phyloP scores from a whole-genome alignment of 495 filamentous ascomycete genomes.

The Penicillium turbatum region DNA sequence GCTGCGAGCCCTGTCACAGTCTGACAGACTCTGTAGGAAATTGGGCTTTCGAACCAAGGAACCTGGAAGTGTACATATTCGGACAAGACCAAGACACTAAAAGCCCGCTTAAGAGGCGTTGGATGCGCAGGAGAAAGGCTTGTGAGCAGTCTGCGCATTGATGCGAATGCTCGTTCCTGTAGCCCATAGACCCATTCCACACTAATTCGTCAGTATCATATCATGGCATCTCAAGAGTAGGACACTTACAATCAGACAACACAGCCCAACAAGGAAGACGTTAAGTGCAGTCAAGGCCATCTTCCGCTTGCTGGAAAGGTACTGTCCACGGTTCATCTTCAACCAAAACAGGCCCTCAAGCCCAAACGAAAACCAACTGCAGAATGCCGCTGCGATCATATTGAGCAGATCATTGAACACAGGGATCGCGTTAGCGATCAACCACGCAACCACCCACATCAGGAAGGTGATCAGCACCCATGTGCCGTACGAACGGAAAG shows the following conservation, averaged over 20 bases:
- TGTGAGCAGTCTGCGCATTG: constrained; percentile 1
- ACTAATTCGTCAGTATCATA: constrained; percentile 12
- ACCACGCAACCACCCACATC: constrained; percentile 56
- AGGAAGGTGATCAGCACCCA: constrained; percentile 51
- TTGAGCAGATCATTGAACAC: constrained; percentile 58
- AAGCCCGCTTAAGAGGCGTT: background rate
- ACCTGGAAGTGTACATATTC: background rate
- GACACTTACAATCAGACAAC: constrained; percentile 11
- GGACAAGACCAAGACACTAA: background rate
- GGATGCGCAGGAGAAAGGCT: constrained; percentile 4
- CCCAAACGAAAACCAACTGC: constrained; percentile 35
- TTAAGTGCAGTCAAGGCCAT: constrained; percentile 29
- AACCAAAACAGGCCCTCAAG: constrained; percentile 37
- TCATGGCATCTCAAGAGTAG: background rate
- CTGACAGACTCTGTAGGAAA: no score
- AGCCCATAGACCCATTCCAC: constrained; percentile 33
- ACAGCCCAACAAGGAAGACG: constrained; percentile 10
- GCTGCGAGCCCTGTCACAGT: no score
- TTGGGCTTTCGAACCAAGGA: no score
- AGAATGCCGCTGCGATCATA: constrained; percentile 30
- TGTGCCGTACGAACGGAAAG: constrained; percentile 31
- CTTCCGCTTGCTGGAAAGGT: constrained; percentile 17
- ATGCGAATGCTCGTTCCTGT: constrained; percentile 19
- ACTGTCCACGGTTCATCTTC: constrained; percentile 29
- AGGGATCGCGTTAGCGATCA: constrained; percentile 64